Conservation (phyloP, 257 asterid species). For the Forsythia viridissima region DNA sequence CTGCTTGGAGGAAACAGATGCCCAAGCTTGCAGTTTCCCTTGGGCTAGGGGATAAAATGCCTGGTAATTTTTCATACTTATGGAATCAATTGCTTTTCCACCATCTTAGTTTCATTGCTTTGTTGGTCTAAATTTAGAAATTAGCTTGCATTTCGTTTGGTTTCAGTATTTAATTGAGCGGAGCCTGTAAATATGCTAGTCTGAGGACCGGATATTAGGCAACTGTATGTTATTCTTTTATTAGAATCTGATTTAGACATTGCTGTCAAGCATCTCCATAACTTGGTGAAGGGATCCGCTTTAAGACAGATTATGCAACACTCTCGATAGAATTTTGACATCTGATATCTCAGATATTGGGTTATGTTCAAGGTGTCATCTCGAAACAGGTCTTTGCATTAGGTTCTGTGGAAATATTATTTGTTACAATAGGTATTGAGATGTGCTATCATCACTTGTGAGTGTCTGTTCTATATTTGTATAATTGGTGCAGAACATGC, state of each 20-base stretch:
- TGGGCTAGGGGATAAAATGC: conserved; percentile 89
- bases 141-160: background rate
- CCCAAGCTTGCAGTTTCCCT: conserved; percentile 95
- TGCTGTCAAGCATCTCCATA: background rate
- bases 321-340: background rate
- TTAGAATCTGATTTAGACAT: conserved; percentile 14
- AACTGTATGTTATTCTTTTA: background rate
- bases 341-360: background rate
- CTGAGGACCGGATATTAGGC: background rate
- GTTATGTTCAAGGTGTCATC: background rate
- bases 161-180: background rate
- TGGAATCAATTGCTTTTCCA: background rate
- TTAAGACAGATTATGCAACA: background rate
- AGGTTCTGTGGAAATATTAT: background rate
- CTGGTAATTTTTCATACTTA: conserved; percentile 55
- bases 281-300: background rate
- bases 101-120: background rate
- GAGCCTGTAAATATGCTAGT: background rate
- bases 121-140: background rate
- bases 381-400: background rate
- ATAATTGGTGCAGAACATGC: background rate
- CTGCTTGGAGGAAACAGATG: conserved; percentile 99
- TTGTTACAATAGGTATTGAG: background rate
- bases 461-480: background rate
- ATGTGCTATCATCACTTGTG: background rate